phyloP scores from a whole-genome alignment of 2,329 filamentous ascomycete species.

The Trichoderma afroharzianum region DNA sequence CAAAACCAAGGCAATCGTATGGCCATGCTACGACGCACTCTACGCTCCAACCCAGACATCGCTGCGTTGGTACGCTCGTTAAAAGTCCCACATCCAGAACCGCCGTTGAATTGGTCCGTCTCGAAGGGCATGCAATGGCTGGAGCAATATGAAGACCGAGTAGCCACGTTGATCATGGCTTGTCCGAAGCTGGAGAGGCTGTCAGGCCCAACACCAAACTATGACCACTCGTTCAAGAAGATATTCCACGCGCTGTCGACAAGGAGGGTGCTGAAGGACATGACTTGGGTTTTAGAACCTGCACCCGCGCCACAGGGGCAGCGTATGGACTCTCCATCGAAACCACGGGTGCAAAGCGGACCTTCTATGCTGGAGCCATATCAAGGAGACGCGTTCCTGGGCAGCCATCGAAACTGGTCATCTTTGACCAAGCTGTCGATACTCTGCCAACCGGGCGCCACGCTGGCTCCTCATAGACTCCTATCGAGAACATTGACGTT shows the following conservation, averaged over 20 bases:
- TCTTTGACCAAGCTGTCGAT: slow-evolving; percentile 55
- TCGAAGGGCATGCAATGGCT: slow-evolving; percentile 31
- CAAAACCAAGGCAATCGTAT: slow-evolving; percentile 50
- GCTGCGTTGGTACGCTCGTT: slow-evolving; percentile 54
- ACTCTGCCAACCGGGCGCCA: slow-evolving; percentile 55
- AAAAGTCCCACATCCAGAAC: slow-evolving; percentile 48
- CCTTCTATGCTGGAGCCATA: slow-evolving; percentile 27
- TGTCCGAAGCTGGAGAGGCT: slow-evolving; percentile 62
- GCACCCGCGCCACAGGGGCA: slow-evolving; percentile 28
- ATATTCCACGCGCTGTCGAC: slow-evolving; percentile 59
- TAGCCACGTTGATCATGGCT: slow-evolving; percentile 60
- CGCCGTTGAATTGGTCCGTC: slow-evolving; percentile 31
- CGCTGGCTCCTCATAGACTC: slow-evolving; percentile 49
- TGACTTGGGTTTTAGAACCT: slow-evolving; percentile 55
- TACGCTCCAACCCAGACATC: slow-evolving; percentile 51
- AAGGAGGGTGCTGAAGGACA: slow-evolving; percentile 51
- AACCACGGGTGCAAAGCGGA: slow-evolving; percentile 23
- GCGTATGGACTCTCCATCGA: slow-evolving; percentile 17
- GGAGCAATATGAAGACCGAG: slow-evolving; percentile 53
- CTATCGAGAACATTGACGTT: slow-evolving; percentile 47
- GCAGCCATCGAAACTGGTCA: slow-evolving; percentile 53
- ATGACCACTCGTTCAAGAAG: slow-evolving; percentile 54
- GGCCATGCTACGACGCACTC: slow-evolving; percentile 54
- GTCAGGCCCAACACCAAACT: slow-evolving; percentile 50
- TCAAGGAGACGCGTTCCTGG: slow-evolving; percentile 44